Evolutionary conservation across 805 yeast species (phyloP).

Genomic region (Komagataella phaffii): DNA sequence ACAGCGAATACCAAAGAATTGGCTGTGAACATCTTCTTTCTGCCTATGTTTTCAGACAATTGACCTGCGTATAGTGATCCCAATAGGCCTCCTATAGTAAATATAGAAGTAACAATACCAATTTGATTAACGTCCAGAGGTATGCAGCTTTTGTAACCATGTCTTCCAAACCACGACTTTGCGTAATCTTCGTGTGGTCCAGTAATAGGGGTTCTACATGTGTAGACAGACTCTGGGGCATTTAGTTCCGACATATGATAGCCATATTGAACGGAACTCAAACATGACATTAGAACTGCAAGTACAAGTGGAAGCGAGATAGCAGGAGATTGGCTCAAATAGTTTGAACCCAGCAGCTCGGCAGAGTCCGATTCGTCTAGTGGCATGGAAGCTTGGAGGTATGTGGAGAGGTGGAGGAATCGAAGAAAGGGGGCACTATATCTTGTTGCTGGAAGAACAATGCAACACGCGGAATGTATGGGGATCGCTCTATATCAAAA

Average conservation of each 20-base stretch:
- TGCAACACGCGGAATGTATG: background rate
- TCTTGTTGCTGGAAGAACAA: slow-evolving; percentile 3
- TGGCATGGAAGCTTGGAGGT: background rate
- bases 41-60: slow-evolving; percentile 53
- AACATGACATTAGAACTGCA: slow-evolving; percentile 44
- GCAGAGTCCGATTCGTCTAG: background rate
- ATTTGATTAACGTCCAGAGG: slow-evolving; percentile 40
- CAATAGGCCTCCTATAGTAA: slow-evolving; percentile 72
- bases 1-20: slow-evolving; percentile 38
- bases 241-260: slow-evolving; percentile 91
- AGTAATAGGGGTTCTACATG: slow-evolving; percentile 28
- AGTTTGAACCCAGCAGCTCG: background rate
- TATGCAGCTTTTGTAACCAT: slow-evolving; percentile 30
- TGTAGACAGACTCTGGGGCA: slow-evolving; percentile 67
- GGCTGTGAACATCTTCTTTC: slow-evolving; percentile 36
- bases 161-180: slow-evolving; percentile 26
- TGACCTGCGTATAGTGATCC: slow-evolving; percentile 62
- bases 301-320: slow-evolving; percentile 7
- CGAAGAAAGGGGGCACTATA: background rate
- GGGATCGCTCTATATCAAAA: background rate
- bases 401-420: background rate
- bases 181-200: slow-evolving; percentile 13
- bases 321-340: slow-evolving; percentile 4
- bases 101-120: slow-evolving; percentile 67
- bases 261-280: slow-evolving; percentile 83